Evolutionary conservation across 371 early-diverging fungal genomes (phyloP).

Genomic region (Apophysomyces trapeziformis): DNA sequence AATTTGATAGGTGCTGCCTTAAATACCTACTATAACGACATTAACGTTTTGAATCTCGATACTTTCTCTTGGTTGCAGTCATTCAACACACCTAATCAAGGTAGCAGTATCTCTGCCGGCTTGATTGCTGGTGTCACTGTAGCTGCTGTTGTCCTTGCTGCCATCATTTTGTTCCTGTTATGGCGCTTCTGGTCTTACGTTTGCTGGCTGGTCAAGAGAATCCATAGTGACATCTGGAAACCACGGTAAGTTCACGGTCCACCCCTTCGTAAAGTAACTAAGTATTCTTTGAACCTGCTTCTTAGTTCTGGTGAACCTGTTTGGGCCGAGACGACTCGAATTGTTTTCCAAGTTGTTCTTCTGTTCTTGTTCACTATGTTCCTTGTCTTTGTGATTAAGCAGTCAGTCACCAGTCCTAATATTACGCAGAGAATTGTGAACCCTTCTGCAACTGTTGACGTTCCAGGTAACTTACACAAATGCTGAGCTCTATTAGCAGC

Average conservation of each 20-base stretch:
- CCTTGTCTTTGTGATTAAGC: conserved; percentile 50
- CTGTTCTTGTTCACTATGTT: conserved; percentile 46
- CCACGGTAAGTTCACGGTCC: conserved; percentile 32
- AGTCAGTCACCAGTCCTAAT: conserved; percentile 50
- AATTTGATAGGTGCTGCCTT: conserved; percentile 31
- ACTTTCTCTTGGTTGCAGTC: conserved; percentile 38
- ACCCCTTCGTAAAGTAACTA: background rate
- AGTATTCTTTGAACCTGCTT: background rate
- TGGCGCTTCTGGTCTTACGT: conserved; percentile 49
- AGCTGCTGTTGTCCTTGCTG: conserved; percentile 36
- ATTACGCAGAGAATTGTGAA: conserved; percentile 45
- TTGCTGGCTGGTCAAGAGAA: conserved; percentile 41
- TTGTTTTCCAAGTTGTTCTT: conserved; percentile 44
- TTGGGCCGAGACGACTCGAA: conserved; percentile 55
- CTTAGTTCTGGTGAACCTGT: conserved; percentile 53
- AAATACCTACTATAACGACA: conserved; percentile 48
- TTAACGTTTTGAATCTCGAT: conserved; percentile 36
- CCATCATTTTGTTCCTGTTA: conserved; percentile 44
- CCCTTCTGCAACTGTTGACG: conserved; percentile 36
- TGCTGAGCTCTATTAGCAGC: too few relatives aligned
- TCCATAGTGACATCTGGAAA: conserved; percentile 52
- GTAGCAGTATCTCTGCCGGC: conserved; percentile 32
- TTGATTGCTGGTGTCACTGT: conserved; percentile 50
- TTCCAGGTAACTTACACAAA: conserved; percentile 28
- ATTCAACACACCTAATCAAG: conserved; percentile 17